phyloP scores from a whole-genome alignment of 1,284 basidiomycete species.

The Erythrobasidium hasegawianum region DNA sequence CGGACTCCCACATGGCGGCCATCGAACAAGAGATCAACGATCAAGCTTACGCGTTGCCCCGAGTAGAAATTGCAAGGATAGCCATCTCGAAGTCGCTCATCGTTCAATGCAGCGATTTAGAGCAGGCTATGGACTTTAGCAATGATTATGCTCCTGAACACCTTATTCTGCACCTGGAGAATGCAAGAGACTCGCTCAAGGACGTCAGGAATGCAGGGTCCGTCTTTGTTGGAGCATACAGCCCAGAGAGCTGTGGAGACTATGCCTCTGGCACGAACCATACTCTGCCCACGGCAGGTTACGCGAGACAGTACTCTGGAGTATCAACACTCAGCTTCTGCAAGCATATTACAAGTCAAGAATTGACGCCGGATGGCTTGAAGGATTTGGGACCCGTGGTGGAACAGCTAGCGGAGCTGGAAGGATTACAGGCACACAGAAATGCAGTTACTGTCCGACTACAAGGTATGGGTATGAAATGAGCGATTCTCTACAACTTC shows the following conservation, averaged over 20 bases:
- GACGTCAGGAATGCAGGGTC: slow-evolving; percentile 86
- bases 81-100: slow-evolving; percentile 91
- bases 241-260: slow-evolving; percentile 94
- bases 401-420: slow-evolving; percentile 84
- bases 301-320: slow-evolving; percentile 94
- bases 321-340: slow-evolving; percentile 98
- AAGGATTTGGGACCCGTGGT: slow-evolving; percentile 80
- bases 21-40: slow-evolving; percentile 83
- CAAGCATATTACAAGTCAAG: slow-evolving; percentile 97
- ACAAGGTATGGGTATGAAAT: slow-evolving; percentile 31
- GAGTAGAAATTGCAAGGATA: slow-evolving; percentile 84
- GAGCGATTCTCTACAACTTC: background rate
- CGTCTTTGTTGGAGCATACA: slow-evolving; percentile 90
- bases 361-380: slow-evolving; percentile 76
- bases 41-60: slow-evolving; percentile 80
- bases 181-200: slow-evolving; percentile 64
- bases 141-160: slow-evolving; percentile 99
- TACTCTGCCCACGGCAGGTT: slow-evolving; percentile 66
- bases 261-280: slow-evolving; percentile 99
- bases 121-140: slow-evolving; percentile 79
- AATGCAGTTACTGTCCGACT: slow-evolving; percentile 51
- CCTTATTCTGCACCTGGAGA: slow-evolving; percentile 79
- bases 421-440: slow-evolving; percentile 92
- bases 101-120: slow-evolving; percentile 63
- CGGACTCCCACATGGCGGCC: slow-evolving; percentile 59